phyloP scores from a whole-genome alignment of 2,329 filamentous ascomycete genomes.

The Stachybotrys elegans region DNA sequence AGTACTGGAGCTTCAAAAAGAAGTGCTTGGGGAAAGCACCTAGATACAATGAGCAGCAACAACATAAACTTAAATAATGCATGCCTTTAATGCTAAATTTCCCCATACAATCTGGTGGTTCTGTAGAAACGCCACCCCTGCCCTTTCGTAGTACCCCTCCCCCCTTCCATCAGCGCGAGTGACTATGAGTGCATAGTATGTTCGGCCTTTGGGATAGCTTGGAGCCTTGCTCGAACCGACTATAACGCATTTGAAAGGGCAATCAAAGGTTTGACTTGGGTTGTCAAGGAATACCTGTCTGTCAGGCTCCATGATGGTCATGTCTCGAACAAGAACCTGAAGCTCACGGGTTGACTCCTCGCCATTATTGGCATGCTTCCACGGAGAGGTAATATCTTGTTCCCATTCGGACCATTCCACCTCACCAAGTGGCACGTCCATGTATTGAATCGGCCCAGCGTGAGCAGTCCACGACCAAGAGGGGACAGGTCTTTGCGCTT shows the following conservation, averaged over 20 bases:
- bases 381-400: slow-evolving; percentile 7
- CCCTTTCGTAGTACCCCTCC: not conserved
- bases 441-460: slow-evolving; percentile 21
- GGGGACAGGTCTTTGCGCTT: slow-evolving; percentile 12
- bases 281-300: not conserved
- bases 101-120: not conserved
- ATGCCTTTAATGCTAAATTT: not conserved
- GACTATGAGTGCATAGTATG: not conserved
- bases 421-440: slow-evolving; percentile 14
- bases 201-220: not conserved
- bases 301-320: not conserved
- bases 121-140: not conserved
- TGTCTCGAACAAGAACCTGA: not conserved
- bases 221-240: not conserved
- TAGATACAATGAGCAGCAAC: no score
- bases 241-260: not conserved
- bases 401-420: slow-evolving; percentile 9
- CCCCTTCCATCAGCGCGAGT: not conserved
- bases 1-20: no score
- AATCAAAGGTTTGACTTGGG: not conserved
- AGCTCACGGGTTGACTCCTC: not conserved
- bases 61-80: not conserved
- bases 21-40: no score
- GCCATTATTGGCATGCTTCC: not conserved
- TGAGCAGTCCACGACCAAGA: slow-evolving; percentile 32